phyloP scores from a whole-genome alignment of 441 rosid genomes.

The Corymbia citriodora region DNA sequence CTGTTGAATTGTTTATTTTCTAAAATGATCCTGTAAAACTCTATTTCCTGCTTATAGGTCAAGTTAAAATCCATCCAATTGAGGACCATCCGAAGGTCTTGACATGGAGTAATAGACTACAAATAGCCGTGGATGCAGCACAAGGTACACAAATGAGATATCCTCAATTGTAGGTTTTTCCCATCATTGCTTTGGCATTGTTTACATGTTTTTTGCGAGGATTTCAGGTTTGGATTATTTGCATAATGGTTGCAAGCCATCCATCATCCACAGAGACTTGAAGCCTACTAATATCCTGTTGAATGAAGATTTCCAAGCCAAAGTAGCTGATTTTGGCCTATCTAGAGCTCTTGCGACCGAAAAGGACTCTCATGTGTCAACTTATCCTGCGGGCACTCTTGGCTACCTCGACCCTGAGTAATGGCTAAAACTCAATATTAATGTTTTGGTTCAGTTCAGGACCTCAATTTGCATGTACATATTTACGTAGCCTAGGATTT shows the following conservation, averaged over 20 bases:
- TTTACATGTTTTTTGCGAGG: not conserved
- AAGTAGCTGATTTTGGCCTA: slow-evolving; percentile 3
- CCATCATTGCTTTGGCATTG: not conserved
- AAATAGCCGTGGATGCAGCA: not conserved
- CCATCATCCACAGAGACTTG: slow-evolving; percentile 3
- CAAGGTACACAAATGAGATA: not conserved
- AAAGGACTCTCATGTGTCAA: not conserved
- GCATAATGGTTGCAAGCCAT: not conserved
- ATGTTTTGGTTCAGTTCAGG: not conserved
- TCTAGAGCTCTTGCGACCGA: not conserved
- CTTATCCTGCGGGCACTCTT: not conserved
- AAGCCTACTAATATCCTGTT: not conserved
- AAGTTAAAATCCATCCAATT: not conserved
- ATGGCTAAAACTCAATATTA: not conserved
- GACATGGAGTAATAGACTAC: not conserved
- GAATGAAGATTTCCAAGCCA: not conserved
- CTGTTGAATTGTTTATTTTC: not conserved
- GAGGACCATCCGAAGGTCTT: not conserved
- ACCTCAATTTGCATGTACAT: not conserved
- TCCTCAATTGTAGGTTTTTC: not conserved
- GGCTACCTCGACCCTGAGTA: slow-evolving; percentile 4
- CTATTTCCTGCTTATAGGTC: not conserved
- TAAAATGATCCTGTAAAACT: not conserved
- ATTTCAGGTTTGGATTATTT: slow-evolving; percentile 3
- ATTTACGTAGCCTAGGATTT: not conserved